A percentile compares a stretch with the other conserved stretches of the same genome.
Conservation (phyloP, 140 eudicot species). For the Bidens hawaiensis region DNA sequence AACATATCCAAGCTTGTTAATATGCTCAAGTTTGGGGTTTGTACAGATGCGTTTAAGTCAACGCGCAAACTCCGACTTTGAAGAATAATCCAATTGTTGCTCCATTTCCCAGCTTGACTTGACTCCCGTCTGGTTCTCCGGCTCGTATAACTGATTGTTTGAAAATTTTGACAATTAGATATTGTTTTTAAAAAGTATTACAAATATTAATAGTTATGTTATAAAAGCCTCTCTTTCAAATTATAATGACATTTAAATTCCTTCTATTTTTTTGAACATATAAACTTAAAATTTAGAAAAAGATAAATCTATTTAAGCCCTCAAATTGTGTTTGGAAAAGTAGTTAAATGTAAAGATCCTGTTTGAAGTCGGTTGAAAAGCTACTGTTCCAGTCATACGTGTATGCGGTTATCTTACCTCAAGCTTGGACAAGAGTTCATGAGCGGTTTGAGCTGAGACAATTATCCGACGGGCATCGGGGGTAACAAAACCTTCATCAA, state of each 20-base stretch:
- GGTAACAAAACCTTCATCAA: constrained; percentile 40
- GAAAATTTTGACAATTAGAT: neutral
- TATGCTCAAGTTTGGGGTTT: neutral
- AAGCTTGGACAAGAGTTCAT: constrained; percentile 33
- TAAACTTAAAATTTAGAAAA: neutral
- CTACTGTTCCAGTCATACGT: too few species aligned
- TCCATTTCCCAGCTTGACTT: constrained; percentile 88
- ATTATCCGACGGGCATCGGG: constrained; percentile 28
- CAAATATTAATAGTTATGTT: too few species aligned
- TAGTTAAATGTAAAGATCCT: neutral
- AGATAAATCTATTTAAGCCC: too few species aligned
- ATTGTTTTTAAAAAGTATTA: too few species aligned
- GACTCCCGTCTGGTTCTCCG: constrained; percentile 36
- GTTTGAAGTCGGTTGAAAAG: too few species aligned
- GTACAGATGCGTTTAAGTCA: constrained; percentile 27
- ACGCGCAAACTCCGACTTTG: constrained; percentile 74
- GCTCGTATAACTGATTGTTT: constrained; percentile 43
- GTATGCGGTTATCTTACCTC: constrained; percentile 24
- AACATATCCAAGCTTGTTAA: neutral
- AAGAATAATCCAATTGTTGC: constrained; percentile 60
- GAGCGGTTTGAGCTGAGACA: constrained; percentile 33
- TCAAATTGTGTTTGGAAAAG: too few species aligned
- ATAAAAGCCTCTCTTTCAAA: too few species aligned
- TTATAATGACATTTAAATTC: too few species aligned
- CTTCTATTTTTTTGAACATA: neutral